A percentile compares a stretch with the other conserved stretches of the same genome.
Evolutionary conservation across 257 asterid genomes (phyloP).

Genomic region (Coffea eugenioides): DNA sequence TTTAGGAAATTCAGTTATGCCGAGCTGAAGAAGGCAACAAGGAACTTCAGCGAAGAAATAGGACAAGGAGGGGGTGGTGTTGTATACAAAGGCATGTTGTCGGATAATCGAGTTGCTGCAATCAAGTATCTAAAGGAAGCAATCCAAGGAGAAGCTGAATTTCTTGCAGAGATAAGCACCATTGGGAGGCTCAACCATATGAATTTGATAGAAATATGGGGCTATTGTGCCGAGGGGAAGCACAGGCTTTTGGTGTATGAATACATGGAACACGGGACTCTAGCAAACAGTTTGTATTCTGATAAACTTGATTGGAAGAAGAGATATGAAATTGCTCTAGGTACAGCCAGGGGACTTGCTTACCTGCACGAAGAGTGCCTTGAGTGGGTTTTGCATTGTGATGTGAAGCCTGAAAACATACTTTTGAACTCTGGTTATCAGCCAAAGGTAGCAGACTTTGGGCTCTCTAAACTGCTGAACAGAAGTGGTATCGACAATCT

Average conservation of each 20-base stretch:
- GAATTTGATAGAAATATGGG: constrained; percentile 33
- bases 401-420: constrained; percentile 52
- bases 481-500: constrained; percentile 14
- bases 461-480: constrained; percentile 31
- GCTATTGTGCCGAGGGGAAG: constrained; percentile 36
- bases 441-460: constrained; percentile 49
- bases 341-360: constrained; percentile 43
- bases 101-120: constrained; percentile 37
- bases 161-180: constrained; percentile 31
- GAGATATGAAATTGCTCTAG: constrained; percentile 34
- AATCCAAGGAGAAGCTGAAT: constrained; percentile 43
- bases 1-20: constrained; percentile 41
- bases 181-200: constrained; percentile 36
- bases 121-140: constrained; percentile 30
- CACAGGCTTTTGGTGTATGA: constrained; percentile 42
- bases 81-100: constrained; percentile 35
- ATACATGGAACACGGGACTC: constrained; percentile 39
- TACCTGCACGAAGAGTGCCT: constrained; percentile 49
- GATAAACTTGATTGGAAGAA: constrained; percentile 39
- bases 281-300: constrained; percentile 24
- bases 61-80: constrained; percentile 44
- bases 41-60: constrained; percentile 36
- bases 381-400: constrained; percentile 51
- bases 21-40: constrained; percentile 39
- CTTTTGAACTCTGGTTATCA: constrained; percentile 29